Conservation (phyloP, 116 monocot genomes). For the Phalaenopsis hybrid region DNA sequence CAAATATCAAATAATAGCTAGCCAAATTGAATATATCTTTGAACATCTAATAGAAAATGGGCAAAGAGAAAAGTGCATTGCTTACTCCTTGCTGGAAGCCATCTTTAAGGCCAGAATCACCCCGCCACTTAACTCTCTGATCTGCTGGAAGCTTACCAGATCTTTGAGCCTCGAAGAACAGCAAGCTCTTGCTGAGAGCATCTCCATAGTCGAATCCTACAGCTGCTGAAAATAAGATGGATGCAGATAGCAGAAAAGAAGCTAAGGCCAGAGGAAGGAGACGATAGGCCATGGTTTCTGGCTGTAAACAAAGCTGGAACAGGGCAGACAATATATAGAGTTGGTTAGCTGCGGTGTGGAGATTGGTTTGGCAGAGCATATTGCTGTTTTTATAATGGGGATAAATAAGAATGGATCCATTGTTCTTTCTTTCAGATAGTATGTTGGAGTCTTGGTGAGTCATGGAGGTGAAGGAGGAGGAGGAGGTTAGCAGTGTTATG, state of each 20-base stretch:
- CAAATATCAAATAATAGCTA: not conserved
- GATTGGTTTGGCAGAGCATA: too few relatives aligned
- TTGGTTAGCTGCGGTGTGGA: too few relatives aligned
- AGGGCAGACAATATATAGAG: too few relatives aligned
- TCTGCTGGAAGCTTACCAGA: conserved; percentile 55
- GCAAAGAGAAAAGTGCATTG: not conserved
- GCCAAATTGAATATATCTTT: not conserved
- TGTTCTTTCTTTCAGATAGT: not conserved
- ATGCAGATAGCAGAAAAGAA: conserved; percentile 8
- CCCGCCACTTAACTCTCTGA: conserved; percentile 54
- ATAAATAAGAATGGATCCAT: not conserved
- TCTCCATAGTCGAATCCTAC: conserved; percentile 39
- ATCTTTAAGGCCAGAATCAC: conserved; percentile 54
- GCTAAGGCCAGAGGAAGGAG: conserved; percentile 5
- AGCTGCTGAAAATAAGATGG: not conserved
- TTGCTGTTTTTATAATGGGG: not conserved
- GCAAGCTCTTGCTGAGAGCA: conserved; percentile 48
- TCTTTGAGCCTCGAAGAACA: conserved; percentile 75
- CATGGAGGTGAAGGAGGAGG: too few relatives aligned
- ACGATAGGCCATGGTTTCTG: not conserved
- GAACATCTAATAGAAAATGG: not conserved
- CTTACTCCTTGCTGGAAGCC: conserved; percentile 46
- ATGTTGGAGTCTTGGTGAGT: not conserved
- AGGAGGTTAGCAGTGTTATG: not conserved
- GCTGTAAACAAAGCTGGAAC: too few relatives aligned